phyloP scores from a whole-genome alignment of 768 basidiomycete genomes.

The Pisolithus tinctorius region DNA sequence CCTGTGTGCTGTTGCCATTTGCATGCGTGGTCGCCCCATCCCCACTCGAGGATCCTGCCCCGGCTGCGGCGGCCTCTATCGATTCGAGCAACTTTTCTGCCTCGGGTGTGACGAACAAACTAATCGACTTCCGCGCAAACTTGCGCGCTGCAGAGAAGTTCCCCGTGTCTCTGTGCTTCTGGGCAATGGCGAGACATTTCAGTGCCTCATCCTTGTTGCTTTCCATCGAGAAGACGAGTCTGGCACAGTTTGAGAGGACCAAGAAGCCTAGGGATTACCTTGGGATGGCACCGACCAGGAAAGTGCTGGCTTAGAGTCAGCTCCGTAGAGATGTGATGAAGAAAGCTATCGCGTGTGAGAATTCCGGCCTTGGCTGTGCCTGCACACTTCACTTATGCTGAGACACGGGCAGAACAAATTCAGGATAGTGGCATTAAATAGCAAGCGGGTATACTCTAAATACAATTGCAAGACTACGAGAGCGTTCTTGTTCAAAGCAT shows the following conservation, averaged over 20 bases:
- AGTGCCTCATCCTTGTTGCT: constrained; percentile 89
- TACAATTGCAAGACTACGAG: constrained; percentile 83
- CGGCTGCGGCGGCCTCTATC: constrained; percentile 50
- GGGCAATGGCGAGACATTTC: constrained; percentile 74
- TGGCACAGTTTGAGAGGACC: background rate
- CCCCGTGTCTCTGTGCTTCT: constrained; percentile 61
- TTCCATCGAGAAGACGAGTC: constrained; percentile 45
- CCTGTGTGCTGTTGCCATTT: constrained; percentile 28
- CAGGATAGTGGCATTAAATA: background rate
- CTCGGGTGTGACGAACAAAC: constrained; percentile 74
- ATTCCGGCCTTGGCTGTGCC: background rate
- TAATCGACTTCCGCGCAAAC: constrained; percentile 84
- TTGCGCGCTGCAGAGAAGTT: constrained; percentile 77
- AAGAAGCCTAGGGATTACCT: background rate
- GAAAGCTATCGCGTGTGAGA: background rate
- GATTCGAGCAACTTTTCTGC: constrained; percentile 59
- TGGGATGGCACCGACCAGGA: background rate
- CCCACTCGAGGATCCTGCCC: constrained; percentile 25
- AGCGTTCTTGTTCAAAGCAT: constrained; percentile 49
- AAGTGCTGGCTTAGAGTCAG: background rate
- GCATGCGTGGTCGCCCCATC: constrained; percentile 28
- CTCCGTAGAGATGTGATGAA: background rate
- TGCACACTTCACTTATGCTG: too few species aligned
- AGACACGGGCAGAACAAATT: too few species aligned
- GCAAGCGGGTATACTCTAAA: constrained; percentile 59